A percentile compares a stretch with the other conserved stretches of the same genome.
Conservation (phyloP, 2,329 filamentous ascomycete genomes). For the Xylariales sp. region DNA sequence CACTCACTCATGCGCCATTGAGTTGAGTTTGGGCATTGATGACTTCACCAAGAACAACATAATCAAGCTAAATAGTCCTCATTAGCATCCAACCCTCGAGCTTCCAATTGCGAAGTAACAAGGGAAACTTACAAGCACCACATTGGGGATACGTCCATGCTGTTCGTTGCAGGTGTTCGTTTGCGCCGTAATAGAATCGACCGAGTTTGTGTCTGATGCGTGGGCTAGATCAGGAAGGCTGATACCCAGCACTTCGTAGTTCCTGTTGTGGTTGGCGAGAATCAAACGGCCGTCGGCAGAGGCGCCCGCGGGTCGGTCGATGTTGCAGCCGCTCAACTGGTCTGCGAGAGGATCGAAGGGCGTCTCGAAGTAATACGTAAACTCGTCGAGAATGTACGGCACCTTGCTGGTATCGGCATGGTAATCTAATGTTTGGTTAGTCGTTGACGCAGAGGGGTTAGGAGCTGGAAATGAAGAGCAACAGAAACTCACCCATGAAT, state of each 20-base stretch:
- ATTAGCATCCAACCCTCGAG: conserved; percentile 24
- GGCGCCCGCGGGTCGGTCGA: conserved; percentile 68
- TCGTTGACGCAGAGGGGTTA: conserved; percentile 20
- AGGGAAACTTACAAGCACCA: conserved; percentile 52
- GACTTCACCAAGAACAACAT: conserved; percentile 55
- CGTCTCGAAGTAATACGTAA: conserved; percentile 78
- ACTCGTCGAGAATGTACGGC: conserved; percentile 74
- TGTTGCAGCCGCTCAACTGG: conserved; percentile 71
- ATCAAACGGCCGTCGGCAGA: conserved; percentile 57
- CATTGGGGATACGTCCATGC: conserved; percentile 51
- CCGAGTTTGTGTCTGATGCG: conserved; percentile 59
- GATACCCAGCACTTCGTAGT: conserved; percentile 51
- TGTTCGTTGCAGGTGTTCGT: conserved; percentile 49
- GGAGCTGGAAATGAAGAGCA: neutral
- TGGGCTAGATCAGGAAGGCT: conserved; percentile 50
- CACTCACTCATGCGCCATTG: conserved; percentile 50
- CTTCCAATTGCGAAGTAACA: neutral
- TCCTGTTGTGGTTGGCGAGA: conserved; percentile 57
- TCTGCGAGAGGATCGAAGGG: conserved; percentile 71
- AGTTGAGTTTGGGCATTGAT: conserved; percentile 53
- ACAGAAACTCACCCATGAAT: conserved; percentile 69
- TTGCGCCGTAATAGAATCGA: conserved; percentile 59
- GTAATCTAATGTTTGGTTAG: conserved; percentile 65
- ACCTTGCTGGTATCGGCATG: conserved; percentile 60
- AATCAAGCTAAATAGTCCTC: conserved; percentile 55